Evolutionary conservation across 2,329 filamentous ascomycete species (phyloP), one percentile per base, ranked within the genome.

Genomic region (Ophiostoma tasmaniense): DNA sequence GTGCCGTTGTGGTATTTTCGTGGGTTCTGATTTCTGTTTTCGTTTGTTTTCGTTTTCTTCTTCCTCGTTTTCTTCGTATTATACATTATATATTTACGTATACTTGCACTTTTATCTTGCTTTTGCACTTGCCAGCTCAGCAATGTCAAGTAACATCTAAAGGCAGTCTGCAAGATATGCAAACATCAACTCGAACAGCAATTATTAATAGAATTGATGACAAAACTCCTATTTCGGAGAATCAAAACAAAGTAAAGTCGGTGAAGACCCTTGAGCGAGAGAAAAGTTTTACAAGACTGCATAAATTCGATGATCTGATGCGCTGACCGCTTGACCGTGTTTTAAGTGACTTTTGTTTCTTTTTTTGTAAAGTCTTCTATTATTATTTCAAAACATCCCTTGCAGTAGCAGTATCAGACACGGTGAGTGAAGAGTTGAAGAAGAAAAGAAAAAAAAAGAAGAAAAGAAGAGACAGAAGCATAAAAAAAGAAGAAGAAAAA

Each of bases 261-360:
- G 55, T 61, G 55, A 30, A 61, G 55, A 61, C 55, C 55, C 55
- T 61, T 61, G 55, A 30, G 20, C 55, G 55, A 14, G 55, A 14
- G 55, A 61, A 61, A 17, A 61, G 25, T 61, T 61, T 61, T 61
- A 61, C 50, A 55, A 55, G 22, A 55, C 55, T 30, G 55, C 55
- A 61, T 61, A 17, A 17, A 30, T 30, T 61, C 8, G 55, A 61
- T 61, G 55, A 61, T 55, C 50, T 13, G 50, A 25, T 30, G 37
- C 37, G 37, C 37, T 61, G 55, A 61, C 55, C 55, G 55, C 55
- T 61, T 61, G 55, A 61, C 25, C 50, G 55, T 61, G 25, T 55
- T 55, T 55, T 25, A 10, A 10, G 5, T 13, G n/a, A 13, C 13
- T 25, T 8, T 55, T 22, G 10, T 11, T 55, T 10, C 50, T 25